phyloP scores from a whole-genome alignment of 306 rosid genomes.

The Inga laurina region DNA sequence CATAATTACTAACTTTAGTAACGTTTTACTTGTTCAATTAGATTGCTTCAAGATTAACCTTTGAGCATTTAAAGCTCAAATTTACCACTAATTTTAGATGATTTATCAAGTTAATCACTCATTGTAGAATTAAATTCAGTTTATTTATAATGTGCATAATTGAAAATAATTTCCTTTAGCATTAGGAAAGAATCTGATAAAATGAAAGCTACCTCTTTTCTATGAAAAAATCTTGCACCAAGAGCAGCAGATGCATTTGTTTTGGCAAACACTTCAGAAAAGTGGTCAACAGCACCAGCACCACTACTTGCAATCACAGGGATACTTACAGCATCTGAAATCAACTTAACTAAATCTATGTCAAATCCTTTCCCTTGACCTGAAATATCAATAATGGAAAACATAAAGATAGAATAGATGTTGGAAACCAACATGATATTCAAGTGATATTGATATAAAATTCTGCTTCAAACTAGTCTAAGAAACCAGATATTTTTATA shows the following conservation, averaged over 20 bases:
- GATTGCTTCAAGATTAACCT: background rate
- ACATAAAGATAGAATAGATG: background rate
- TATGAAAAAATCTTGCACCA: constrained; percentile 95
- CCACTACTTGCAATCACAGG: constrained; percentile 98
- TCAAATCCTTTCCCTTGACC: constrained; percentile 99
- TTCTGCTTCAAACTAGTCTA: background rate
- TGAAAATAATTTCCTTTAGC: background rate
- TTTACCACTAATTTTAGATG: background rate
- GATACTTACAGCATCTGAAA: constrained; percentile 80
- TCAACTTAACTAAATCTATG: constrained; percentile 62
- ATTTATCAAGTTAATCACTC: background rate
- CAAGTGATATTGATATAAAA: background rate
- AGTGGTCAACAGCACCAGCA: constrained; percentile 78
- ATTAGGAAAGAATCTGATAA: background rate
- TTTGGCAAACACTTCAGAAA: constrained; percentile 72
- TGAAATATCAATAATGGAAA: constrained; percentile 36
- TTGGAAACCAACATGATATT: background rate
- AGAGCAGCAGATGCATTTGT: constrained; percentile 94
- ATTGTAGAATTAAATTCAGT: background rate
- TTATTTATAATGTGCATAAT: background rate
- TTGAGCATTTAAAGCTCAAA: background rate
- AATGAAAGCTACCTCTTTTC: constrained; percentile 70
- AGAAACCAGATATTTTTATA: background rate
- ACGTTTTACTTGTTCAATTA: background rate
- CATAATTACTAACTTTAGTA: background rate